These are phyloP conservation scores for Nemania sp. DNA, from an alignment of 2,329 filamentous ascomycete species.

Conservation along the genomic window DNA sequence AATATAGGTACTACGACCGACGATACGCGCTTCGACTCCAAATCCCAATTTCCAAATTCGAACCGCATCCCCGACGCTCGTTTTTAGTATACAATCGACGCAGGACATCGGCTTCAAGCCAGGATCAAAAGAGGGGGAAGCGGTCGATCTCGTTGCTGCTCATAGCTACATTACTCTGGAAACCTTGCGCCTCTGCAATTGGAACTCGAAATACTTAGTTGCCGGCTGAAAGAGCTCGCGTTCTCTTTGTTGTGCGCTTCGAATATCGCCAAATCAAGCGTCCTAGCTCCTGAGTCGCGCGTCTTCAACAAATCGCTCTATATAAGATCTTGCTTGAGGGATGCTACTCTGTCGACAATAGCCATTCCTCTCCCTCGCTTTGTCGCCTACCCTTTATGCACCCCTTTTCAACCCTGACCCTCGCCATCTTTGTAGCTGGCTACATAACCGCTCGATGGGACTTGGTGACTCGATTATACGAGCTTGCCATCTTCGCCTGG, in stretches of 20 bases:
- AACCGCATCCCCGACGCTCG: slow-evolving; percentile 16
- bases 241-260: too few relatives aligned
- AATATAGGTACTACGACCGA: background rate
- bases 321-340: slow-evolving; percentile 19
- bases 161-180: background rate
- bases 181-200: background rate
- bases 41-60: background rate
- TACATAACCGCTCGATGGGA: slow-evolving; percentile 99
- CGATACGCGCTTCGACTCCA: background rate
- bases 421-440: slow-evolving; percentile 98
- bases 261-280: background rate
- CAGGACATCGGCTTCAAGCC: background rate
- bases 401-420: slow-evolving; percentile 93
- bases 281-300: background rate
- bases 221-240: too few relatives aligned
- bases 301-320: slow-evolving; percentile 1
- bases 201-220: too few relatives aligned
- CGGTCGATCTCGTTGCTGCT: too few relatives aligned
- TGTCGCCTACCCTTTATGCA: slow-evolving; percentile 66
- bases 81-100: slow-evolving; percentile 9
- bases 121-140: slow-evolving; percentile 9
- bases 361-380: slow-evolving; percentile 45
- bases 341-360: slow-evolving; percentile 39
- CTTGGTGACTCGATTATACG: slow-evolving; percentile 93
- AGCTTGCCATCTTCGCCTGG: slow-evolving; percentile 96